Evolutionary conservation across 2,329 filamentous ascomycete genomes (phyloP).

Genomic region (Ophiostoma sp.): DNA sequence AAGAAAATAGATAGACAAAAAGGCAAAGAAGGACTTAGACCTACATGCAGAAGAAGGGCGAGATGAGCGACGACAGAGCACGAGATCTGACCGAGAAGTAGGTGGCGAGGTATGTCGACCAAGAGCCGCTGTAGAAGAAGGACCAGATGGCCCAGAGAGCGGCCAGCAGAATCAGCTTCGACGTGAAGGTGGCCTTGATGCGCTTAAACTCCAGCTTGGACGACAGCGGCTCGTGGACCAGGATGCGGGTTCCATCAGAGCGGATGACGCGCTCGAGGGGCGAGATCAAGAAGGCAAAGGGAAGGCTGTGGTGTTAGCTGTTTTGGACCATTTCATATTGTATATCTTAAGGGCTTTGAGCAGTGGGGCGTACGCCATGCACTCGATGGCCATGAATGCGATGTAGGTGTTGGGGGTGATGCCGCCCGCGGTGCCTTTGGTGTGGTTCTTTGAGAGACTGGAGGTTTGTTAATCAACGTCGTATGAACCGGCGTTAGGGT

Average conservation of each 20-base stretch:
- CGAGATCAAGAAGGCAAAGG: background rate
- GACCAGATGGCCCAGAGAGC: background rate
- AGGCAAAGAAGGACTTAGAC: background rate
- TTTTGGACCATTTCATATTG: background rate
- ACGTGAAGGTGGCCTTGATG: background rate
- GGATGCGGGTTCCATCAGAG: background rate
- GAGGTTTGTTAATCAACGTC: background rate
- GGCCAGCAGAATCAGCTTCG: background rate
- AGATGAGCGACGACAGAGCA: background rate
- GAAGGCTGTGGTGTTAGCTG: background rate
- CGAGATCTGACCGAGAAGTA: background rate
- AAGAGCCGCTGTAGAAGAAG: background rate
- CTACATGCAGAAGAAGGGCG: constrained; percentile 1
- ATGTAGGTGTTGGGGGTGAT: constrained; percentile 1
- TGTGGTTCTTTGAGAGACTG: background rate
- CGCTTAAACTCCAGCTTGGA: constrained; percentile 8
- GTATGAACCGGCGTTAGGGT: background rate
- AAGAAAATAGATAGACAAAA: background rate
- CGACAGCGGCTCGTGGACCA: background rate
- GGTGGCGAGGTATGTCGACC: constrained; percentile 2
- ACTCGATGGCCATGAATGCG: background rate
- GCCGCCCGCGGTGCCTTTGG: background rate
- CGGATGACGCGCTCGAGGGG: background rate
- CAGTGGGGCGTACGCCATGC: background rate
- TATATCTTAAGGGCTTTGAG: background rate